These are phyloP conservation scores for Microcyclospora tardicrescens DNA, from an alignment of 2,329 filamentous ascomycete genomes.

Conservation along the genomic window DNA sequence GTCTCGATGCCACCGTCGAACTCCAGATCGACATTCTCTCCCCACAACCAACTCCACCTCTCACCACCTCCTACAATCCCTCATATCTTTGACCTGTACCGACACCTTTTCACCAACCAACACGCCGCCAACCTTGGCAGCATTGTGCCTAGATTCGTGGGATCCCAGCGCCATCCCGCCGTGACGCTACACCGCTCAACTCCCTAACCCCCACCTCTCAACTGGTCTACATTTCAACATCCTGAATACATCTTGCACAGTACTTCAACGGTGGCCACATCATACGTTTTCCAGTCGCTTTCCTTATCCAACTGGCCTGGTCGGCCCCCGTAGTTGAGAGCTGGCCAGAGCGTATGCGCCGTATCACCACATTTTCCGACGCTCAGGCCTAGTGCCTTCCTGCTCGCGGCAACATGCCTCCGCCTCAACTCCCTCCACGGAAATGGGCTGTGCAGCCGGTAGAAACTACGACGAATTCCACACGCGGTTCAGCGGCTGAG, in stretches of 20 bases:
- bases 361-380: conserved; percentile 4
- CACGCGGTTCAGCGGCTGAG: conserved; percentile 15
- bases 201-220: too few species aligned
- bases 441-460: conserved; percentile 58
- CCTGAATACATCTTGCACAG: too few species aligned
- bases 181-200: too few species aligned
- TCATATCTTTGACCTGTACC: too few species aligned
- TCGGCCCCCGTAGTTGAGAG: conserved; percentile 12
- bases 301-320: conserved; percentile 11
- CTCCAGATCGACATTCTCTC: too few species aligned
- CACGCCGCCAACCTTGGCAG: neutral
- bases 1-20: too few species aligned
- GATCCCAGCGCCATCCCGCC: neutral
- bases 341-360: conserved; percentile 12
- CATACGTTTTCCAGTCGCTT: neutral
- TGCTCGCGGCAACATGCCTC: conserved; percentile 6
- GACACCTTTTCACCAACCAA: too few species aligned
- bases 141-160: neutral
- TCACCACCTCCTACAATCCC: too few species aligned
- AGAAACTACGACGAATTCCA: conserved; percentile 54
- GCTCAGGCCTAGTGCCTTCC: conserved; percentile 9
- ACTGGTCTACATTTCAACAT: too few species aligned
- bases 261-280: too few species aligned
- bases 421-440: conserved; percentile 11
- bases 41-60: too few species aligned